A percentile compares a stretch with the other conserved stretches of the same genome.
Evolutionary conservation across 2,329 filamentous ascomycete species (phyloP).

Genomic region (Diaporthe ampelina): DNA sequence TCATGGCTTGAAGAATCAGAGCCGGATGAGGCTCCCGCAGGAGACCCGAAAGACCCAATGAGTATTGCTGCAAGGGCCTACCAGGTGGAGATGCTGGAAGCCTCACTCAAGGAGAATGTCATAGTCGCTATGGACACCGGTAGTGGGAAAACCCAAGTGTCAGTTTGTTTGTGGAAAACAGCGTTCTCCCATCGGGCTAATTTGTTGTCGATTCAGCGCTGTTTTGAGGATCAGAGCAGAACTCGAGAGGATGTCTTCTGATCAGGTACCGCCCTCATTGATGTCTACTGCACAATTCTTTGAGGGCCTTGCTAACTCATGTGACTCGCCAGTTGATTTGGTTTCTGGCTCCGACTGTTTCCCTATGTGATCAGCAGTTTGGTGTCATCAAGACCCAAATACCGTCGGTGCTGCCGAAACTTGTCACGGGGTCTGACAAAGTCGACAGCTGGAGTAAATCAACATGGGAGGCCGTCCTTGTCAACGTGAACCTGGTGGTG

Average conservation of each 20-base stretch:
- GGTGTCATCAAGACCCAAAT: conserved; percentile 72
- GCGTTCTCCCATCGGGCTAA: conserved; percentile 8
- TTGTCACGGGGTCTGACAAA: conserved; percentile 77
- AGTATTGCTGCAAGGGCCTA: conserved; percentile 70
- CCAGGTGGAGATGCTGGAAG: conserved; percentile 81
- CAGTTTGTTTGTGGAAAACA: conserved; percentile 49
- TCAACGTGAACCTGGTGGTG: conserved; percentile 78
- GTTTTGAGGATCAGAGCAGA: conserved; percentile 77
- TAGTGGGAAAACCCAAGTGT: conserved; percentile 85
- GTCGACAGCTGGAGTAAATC: conserved; percentile 79
- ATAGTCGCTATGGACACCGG: conserved; percentile 87
- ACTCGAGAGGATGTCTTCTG: conserved; percentile 64
- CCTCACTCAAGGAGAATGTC: conserved; percentile 76
- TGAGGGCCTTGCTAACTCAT: conserved; percentile 39
- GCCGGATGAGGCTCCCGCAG: not conserved
- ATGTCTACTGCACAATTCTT: not conserved
- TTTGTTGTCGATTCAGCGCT: conserved; percentile 61
- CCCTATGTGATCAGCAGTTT: conserved; percentile 76
- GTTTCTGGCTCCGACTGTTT: conserved; percentile 80
- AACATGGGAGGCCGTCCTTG: conserved; percentile 77
- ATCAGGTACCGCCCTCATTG: conserved; percentile 65
- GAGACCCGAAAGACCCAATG: conserved; percentile 17
- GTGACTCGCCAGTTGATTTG: conserved; percentile 68
- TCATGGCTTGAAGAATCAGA: conserved; percentile 33
- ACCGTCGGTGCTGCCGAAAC: conserved; percentile 68